Conservation (phyloP, 2,329 filamentous ascomycete genomes). For the Domatiomyces globalis region DNA sequence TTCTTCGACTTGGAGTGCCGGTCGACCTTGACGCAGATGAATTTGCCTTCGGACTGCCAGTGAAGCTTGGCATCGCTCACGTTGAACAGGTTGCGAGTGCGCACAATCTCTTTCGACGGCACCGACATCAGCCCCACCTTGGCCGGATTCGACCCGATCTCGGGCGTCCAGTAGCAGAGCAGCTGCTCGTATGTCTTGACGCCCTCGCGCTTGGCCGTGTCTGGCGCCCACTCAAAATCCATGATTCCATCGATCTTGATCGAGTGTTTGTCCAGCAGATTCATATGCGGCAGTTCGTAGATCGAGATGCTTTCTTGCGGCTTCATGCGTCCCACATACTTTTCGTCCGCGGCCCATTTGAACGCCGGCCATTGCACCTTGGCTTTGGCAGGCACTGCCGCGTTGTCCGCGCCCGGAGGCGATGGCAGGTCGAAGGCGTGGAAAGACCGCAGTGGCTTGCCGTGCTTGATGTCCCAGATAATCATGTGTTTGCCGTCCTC, state of each 20-base stretch:
- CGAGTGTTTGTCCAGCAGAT: conserved; percentile 73
- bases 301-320: conserved; percentile 80
- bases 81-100: conserved; percentile 93
- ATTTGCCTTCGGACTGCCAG: conserved; percentile 91
- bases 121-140: conserved; percentile 95
- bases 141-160: conserved; percentile 93
- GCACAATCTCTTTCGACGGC: conserved; percentile 83
- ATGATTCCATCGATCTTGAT: conserved; percentile 94
- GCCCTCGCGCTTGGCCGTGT: conserved; percentile 65
- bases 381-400: conserved; percentile 59
- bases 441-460: conserved; percentile 82
- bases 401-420: conserved; percentile 45
- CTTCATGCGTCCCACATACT: conserved; percentile 85
- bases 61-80: conserved; percentile 95
- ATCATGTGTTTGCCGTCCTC: conserved; percentile 99
- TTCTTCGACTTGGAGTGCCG: conserved; percentile 99
- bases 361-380: conserved; percentile 98
- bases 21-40: conserved; percentile 97
- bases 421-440: conserved; percentile 61
- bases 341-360: conserved; percentile 97
- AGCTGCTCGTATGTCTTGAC: conserved; percentile 90
- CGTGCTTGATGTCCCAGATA: conserved; percentile 90
- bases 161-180: conserved; percentile 96
- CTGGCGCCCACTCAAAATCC: conserved; percentile 96
- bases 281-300: conserved; percentile 82